These are phyloP conservation scores for Tillandsia leiboldiana DNA, from an alignment of 176 grass and related monocot species.

Conservation along the genomic window DNA sequence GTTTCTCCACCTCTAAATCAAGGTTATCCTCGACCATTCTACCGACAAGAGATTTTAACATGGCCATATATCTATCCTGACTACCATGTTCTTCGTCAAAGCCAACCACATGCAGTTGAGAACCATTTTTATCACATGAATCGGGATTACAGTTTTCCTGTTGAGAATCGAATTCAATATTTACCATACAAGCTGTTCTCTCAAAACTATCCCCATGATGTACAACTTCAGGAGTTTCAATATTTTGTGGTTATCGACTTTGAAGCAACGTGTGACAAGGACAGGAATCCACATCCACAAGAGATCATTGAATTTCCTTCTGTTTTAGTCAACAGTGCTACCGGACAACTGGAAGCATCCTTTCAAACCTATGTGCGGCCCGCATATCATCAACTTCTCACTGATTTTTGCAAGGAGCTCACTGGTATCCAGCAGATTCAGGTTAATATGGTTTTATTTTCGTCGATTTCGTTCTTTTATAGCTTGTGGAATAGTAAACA, in stretches of 20 bases:
- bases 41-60: constrained; percentile 46
- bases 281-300: constrained; percentile 75
- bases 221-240: constrained; percentile 82
- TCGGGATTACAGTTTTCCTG: constrained; percentile 39
- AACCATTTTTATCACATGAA: constrained; percentile 52
- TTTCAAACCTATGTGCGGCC: constrained; percentile 97
- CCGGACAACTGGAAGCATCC: constrained; percentile 85
- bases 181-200: constrained; percentile 56
- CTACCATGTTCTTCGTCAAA: constrained; percentile 35
- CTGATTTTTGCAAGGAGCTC: constrained; percentile 96
- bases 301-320: constrained; percentile 99
- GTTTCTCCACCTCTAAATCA: constrained; percentile 40
- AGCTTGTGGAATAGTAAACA: neutral
- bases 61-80: constrained; percentile 54
- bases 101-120: constrained; percentile 32
- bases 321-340: constrained; percentile 91
- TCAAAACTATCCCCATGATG: constrained; percentile 49
- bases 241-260: constrained; percentile 99
- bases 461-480: neutral
- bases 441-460: constrained; percentile 30
- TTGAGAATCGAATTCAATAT: constrained; percentile 50
- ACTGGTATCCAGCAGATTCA: constrained; percentile 98
- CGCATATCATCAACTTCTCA: constrained; percentile 68
- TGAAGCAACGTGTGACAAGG: constrained; percentile 95
- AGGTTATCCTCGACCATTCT: constrained; percentile 43